Evolutionary conservation across 306 rosid species (phyloP), one percentile per base, ranked within the genome.

Genomic region (Begonia peltatifolia): DNA sequence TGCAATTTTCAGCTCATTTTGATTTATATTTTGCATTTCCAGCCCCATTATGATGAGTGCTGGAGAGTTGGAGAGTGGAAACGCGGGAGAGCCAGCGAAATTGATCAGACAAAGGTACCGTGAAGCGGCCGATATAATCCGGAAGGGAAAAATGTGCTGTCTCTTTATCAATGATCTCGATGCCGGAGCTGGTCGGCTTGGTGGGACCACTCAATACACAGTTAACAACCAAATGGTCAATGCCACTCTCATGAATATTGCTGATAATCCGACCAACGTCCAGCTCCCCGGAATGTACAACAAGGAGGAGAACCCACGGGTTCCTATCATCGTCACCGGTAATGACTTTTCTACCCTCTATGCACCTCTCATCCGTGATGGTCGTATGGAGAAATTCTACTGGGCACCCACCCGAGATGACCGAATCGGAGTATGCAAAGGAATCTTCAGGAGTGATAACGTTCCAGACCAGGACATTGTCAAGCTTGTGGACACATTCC

Each of bases 11-110:
- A 5, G 9, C 38, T 30, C 38, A 4, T 1, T 30, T 30, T 5
- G 38, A 30, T 5, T 30, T 30, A 5, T 30, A 30, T 30, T 30
- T 30, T 30, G 38, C 38, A 30, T 30, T 41, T 63, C 8, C 80
- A 83, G 96, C 80, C 99, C 99, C 4, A 92, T 92, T 81, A 86
- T 92, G 99, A 86, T 92, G 99, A 92, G 99, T 68, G 99, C 99
- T 2, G 99, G 96, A 83, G 99, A 92, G 52, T 22, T 92, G 56
- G 99, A 92, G 68, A 92, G 96, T 60, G 96, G 99, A 46, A 92
- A 92, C 46, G 96, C 99, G 0, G 99, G 99, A 52, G 99, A 92
- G 81, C 99, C 99, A 0, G 96, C 99, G 3, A 92, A 92, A 62
- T 43, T 92, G 76, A 79, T 92, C 44, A 72, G 99, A 59, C 99